Conservation (phyloP, 2,329 filamentous ascomycete species). For the Penicillium corylophilum region DNA sequence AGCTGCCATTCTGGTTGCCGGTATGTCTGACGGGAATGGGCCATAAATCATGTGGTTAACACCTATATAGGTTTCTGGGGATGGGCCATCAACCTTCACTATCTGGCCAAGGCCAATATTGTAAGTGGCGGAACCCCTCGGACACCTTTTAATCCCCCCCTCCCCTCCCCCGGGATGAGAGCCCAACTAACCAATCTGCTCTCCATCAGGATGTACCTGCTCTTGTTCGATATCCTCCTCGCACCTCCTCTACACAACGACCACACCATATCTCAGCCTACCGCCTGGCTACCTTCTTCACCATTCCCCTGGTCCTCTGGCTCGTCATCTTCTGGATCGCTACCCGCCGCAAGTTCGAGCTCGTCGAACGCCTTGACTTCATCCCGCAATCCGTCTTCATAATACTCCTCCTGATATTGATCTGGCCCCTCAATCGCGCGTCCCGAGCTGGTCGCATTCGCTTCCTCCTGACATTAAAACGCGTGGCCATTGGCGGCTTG, state of each 20-base stretch:
- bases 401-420: constrained; percentile 67
- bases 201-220: constrained; percentile 68
- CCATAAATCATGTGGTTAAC: constrained; percentile 3
- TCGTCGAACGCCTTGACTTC: constrained; percentile 77
- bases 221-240: constrained; percentile 81
- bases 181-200: constrained; percentile 16
- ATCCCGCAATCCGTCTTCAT: constrained; percentile 82
- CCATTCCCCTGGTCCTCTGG: constrained; percentile 67
- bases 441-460: constrained; percentile 71
- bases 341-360: constrained; percentile 67
- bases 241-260: constrained; percentile 66
- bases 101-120: constrained; percentile 75
- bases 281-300: constrained; percentile 76
- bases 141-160: not conserved
- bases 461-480: constrained; percentile 71
- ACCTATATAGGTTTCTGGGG: constrained; percentile 75
- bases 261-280: constrained; percentile 82
- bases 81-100: constrained; percentile 90
- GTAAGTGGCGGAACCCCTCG: constrained; percentile 41
- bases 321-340: constrained; percentile 80
- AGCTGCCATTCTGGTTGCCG: constrained; percentile 79
- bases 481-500: constrained; percentile 80
- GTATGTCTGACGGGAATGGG: constrained; percentile 50
- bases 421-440: constrained; percentile 68
- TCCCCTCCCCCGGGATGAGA: not conserved